Evolutionary conservation across 2,329 filamentous ascomycete genomes (phyloP).

Genomic region (Ascochyta rabiei): DNA sequence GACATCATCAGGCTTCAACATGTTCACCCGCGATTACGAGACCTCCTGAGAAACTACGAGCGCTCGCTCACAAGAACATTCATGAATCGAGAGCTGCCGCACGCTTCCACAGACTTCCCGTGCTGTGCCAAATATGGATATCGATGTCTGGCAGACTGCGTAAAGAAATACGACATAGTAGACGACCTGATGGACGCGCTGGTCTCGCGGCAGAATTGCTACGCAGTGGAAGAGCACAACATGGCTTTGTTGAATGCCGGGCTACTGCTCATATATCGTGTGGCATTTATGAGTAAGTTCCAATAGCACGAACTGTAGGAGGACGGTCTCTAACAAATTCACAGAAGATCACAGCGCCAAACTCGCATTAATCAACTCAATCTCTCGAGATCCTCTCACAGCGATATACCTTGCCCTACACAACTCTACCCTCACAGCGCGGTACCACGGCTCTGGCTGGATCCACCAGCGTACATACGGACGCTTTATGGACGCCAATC

Average conservation of each 20-base stretch:
- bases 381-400: slow-evolving; percentile 31
- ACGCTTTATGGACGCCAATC: slow-evolving; percentile 37
- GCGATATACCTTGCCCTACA: slow-evolving; percentile 39
- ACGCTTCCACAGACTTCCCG: slow-evolving; percentile 38
- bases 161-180: slow-evolving; percentile 36
- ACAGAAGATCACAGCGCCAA: slow-evolving; percentile 22
- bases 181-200: slow-evolving; percentile 42
- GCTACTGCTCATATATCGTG: slow-evolving; percentile 33
- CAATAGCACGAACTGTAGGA: not conserved
- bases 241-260: slow-evolving; percentile 35
- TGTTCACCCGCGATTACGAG: slow-evolving; percentile 26
- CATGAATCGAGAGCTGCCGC: slow-evolving; percentile 32
- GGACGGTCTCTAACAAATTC: slow-evolving; percentile 5
- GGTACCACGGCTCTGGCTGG: slow-evolving; percentile 40
- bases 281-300: slow-evolving; percentile 26
- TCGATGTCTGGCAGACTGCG: slow-evolving; percentile 37
- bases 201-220: slow-evolving; percentile 34
- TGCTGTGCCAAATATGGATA: slow-evolving; percentile 18
- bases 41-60: slow-evolving; percentile 33
- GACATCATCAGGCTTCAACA: slow-evolving; percentile 24
- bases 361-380: slow-evolving; percentile 29
- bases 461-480: slow-evolving; percentile 42
- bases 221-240: slow-evolving; percentile 33
- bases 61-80: slow-evolving; percentile 32
- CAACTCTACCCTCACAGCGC: slow-evolving; percentile 36